Base-by-base conservation (phyloP, 1,284 basidiomycete species). In the Gymnopus androsaceus region DNA sequence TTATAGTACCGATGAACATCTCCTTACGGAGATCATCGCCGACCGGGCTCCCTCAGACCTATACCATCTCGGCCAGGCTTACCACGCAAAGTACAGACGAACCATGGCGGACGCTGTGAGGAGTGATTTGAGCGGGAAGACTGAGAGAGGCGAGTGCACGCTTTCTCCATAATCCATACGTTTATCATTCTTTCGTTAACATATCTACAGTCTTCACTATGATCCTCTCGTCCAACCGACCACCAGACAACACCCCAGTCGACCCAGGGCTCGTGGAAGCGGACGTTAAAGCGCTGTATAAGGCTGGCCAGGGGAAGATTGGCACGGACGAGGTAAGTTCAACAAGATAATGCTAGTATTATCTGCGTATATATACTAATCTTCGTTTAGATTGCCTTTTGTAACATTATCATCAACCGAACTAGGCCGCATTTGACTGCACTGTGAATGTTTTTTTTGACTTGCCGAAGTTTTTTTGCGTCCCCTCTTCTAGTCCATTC, bases 1-100 rank as follows among this genome's bases (percentile, higher is more conserved):
- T n/a, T n/a, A 56, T 23, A 75, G 73, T 14, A 75, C 74, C 9
- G 68, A 74, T 41, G 74, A 75, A 58, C 57, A 59, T 9, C 55
- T 74, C 3, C 62, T 78, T n/a, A 71, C 68, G 4, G 76, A 77
- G 55, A 51, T 77, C 34, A 54, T 77, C 19, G 65, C 75, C 11
- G 69, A 69, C 7, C 70, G 75, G 15, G 62, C 67, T 1, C 69
- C 65, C 23, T 42, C 63, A 2, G 76, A 78, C 9, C 63, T 77
- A 4, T 56, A 64, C 12, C 64, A 71, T 33, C 65, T 78, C 30
- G 67, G 64, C 30, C 58, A 62, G 3, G 71, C 63, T 0, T 77
- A 75, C 57, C 64, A 62, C 8, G 38, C 68, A 38, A 59, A 61
- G 17, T 71, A 71, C 50, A 63, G 67, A 0, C 62, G 62, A 8